Evolutionary conservation across 164 flowering plant genomes (phyloP).

Genomic region (Hamamelis virginiana): DNA sequence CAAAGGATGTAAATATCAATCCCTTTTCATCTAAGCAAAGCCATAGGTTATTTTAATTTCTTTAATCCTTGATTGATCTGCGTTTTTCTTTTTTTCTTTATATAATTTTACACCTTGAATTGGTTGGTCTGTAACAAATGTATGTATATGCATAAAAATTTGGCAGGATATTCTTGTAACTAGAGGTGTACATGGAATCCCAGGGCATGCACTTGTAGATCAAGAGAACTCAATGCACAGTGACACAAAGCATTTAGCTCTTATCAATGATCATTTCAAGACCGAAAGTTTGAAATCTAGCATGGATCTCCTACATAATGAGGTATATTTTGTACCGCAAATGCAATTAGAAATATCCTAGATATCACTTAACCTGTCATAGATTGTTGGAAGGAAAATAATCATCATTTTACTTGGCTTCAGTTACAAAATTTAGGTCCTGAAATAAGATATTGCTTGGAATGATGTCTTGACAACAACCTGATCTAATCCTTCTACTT

Average conservation of each 20-base stretch:
- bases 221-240: constrained; percentile 21
- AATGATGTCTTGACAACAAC: background rate
- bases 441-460: background rate
- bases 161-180: constrained; percentile 31
- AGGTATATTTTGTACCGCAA: constrained; percentile 44
- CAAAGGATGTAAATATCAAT: too few relatives aligned
- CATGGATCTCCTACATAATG: constrained; percentile 71
- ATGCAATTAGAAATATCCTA: background rate
- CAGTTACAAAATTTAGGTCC: background rate
- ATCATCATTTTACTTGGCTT: background rate
- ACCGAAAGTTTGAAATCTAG: constrained; percentile 58
- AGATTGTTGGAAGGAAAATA: background rate
- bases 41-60: too few relatives aligned
- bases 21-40: too few relatives aligned
- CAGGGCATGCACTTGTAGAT: constrained; percentile 19
- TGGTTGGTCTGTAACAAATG: background rate
- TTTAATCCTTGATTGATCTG: too few relatives aligned
- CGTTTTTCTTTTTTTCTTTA: too few relatives aligned
- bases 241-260: constrained; percentile 32
- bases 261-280: constrained; percentile 35
- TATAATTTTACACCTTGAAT: background rate
- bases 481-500: constrained; percentile 16
- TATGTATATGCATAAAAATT: constrained; percentile 3
- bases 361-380: background rate
- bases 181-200: constrained; percentile 23